Base-by-base conservation (phyloP, 371 early-diverging fungal genomes). In the Entomophthora muscae region DNA sequence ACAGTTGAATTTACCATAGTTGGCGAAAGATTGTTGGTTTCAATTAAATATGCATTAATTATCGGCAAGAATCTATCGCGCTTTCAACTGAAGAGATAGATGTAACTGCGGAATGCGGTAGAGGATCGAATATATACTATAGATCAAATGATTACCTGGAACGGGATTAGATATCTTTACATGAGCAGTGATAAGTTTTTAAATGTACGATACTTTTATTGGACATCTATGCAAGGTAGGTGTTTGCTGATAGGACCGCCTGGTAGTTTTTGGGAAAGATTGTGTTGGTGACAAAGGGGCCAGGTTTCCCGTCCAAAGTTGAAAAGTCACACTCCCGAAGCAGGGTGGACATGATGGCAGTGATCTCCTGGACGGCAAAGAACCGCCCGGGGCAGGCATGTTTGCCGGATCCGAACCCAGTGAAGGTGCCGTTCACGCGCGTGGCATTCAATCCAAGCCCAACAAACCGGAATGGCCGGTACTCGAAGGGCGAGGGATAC, bases 361-460 rank as follows among this genome's bases (percentile, higher is more conserved):
- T 76, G 57, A 78, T 71, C 61, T 78, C 76, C 12, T 73, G 73
- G 5, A 71, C 68, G 32, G 78, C 78, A 66, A 78, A 71, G 62
- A 66, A 77, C 13, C 78, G 67, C 31, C 79, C 79, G 29, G 79
- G 79, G 56, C 79, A 78, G 30, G 73, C 72, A 66, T 75, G 74
- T 24, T 69, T 64, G 52, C 82, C 82, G 64, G 78, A 68, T 23
- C 82, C 82, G 66, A 80, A 82, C 0, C 64, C 0, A 1, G 77
- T 29, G 63, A 67, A 76, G 33, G 77, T 75, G 0, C 55, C 52
- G 5, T 70, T 68, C 23, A 73, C 65, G 53, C 75, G 75, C n/a
- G 72, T 73, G 0, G 75, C 68, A 1, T 64, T 52, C 30, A 69
- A 71, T 3, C 68, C 63, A 1, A 55, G 29, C 0, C 63, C 68